Evolutionary conservation across 179 eudicot species (phyloP), one percentile per base, ranked within the genome.

Genomic region (Nepenthes alata): DNA sequence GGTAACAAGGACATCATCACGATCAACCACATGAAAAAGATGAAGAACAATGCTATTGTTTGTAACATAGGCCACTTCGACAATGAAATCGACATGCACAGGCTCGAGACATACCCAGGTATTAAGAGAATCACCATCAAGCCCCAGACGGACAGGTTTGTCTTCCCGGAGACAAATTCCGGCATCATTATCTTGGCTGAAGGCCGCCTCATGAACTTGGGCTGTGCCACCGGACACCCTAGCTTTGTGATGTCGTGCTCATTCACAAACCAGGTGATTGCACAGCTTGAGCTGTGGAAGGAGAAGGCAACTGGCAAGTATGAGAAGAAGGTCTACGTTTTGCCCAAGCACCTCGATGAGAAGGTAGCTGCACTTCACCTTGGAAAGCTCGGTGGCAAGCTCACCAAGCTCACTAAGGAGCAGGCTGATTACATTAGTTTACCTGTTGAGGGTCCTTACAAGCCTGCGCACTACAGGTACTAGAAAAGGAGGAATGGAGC

Each of bases 1-100:
- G 93, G 93, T 62, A 86, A 86, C 86, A 86, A 86, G 79, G 93
- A 86, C 85, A 83, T 86, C 78, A 86, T 86, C 78, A 86, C 83
- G 88, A 77, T 86, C 6, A 70, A 70, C 72, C 75, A 86, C 85
- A 83, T 86, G 93, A 77, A 65, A 72, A 81, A 83, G 79, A 86
- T 86, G 93, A 86, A 86, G 80, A 86, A 86, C 89, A 86, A 86
- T 14, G 93, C 93, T 65, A 83, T 86, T 45, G 93, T 86, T 13
- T 86, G 93, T 83, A 86, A 86, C 89, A 86, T 86, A 35, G 93
- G 93, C 60, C 93, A 86, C 80, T 83, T 86, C 59, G 93, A 86
- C 85, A 86, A 86, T 45, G 93, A 86, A 48, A 86, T 86, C 35
- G 93, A 86, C 78, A 83, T 83, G 93, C 77, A 48, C 2, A 89